phyloP scores from a whole-genome alignment of 441 rosid species.

The Populus hybrid region DNA sequence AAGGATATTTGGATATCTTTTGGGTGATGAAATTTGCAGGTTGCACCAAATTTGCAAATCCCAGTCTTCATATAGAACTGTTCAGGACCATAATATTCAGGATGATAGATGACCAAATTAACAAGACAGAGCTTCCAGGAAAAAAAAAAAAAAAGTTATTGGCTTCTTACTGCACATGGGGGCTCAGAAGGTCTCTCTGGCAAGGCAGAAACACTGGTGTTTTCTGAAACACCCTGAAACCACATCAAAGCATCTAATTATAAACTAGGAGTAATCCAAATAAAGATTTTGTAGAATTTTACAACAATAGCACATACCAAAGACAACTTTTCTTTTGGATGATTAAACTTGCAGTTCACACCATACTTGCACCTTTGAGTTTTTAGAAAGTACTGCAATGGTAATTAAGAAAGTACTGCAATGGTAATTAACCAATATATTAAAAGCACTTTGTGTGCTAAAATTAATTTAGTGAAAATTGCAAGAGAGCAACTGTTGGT shows the following conservation, averaged over 20 bases:
- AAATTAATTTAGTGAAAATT: constrained; percentile 2
- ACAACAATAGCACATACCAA: constrained; percentile 42
- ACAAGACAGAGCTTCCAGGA: constrained; percentile 3
- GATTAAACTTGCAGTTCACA: constrained; percentile 86
- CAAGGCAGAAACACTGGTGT: constrained; percentile 35
- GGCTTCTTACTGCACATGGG: constrained; percentile 68
- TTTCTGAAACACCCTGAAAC: constrained; percentile 55
- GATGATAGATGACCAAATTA: constrained; percentile 20
- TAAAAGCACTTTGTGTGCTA: constrained; percentile 18
- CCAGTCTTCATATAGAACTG: constrained; percentile 95
- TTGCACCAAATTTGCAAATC: constrained; percentile 82
- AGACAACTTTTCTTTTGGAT: constrained; percentile 57
- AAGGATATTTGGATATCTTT: constrained; percentile 57
- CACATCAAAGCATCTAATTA: constrained; percentile 20
- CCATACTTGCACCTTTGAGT: constrained; percentile 96
- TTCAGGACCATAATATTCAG: constrained; percentile 25
- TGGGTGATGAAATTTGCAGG: constrained; percentile 96
- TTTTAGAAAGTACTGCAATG: constrained; percentile 74
- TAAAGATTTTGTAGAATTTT: constrained; percentile 11
- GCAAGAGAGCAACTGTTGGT: constrained; percentile 12
- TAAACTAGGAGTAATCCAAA: constrained; percentile 5
- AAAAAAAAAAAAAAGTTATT: constrained; percentile 3
- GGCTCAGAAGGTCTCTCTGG: constrained; percentile 92
- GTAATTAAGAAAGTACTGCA: constrained; percentile 56
- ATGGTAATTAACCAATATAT: constrained; percentile 12